A percentile compares a stretch with the other conserved stretches of the same genome.
These are phyloP conservation scores for Exophiala xenobiotica DNA, from an alignment of 2,329 filamentous ascomycete species.

Conservation along the genomic window DNA sequence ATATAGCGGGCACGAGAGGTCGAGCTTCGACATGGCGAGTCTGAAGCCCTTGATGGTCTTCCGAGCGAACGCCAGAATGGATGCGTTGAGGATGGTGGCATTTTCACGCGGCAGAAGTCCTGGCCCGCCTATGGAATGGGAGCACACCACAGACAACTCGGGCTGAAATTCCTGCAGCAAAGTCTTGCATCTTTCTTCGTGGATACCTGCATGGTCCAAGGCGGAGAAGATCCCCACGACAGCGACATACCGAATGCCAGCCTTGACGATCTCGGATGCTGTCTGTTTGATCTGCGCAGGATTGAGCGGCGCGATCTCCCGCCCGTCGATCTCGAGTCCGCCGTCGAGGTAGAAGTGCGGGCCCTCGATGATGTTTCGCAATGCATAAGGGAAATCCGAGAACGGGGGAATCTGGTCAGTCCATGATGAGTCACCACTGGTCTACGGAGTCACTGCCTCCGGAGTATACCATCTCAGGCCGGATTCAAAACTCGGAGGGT, in stretches of 20 bases:
- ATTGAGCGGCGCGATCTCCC: constrained; percentile 44
- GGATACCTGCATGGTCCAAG: constrained; percentile 43
- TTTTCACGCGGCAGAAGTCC: constrained; percentile 61
- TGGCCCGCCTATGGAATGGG: constrained; percentile 45
- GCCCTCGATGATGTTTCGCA: constrained; percentile 45
- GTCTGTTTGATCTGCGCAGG: constrained; percentile 40
- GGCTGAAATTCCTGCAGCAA: constrained; percentile 42
- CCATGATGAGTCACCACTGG: neutral
- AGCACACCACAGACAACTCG: constrained; percentile 43
- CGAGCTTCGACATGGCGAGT: constrained; percentile 51
- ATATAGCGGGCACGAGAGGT: constrained; percentile 56
- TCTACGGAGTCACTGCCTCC: too few species aligned
- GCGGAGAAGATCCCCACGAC: constrained; percentile 51
- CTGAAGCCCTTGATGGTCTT: constrained; percentile 59
- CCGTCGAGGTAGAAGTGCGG: constrained; percentile 46
- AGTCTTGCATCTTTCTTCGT: constrained; percentile 43
- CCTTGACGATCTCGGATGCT: constrained; percentile 36
- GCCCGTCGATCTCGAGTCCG: constrained; percentile 51
- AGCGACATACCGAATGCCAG: constrained; percentile 42
- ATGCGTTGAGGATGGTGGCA: constrained; percentile 63
- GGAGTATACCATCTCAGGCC: too few species aligned
- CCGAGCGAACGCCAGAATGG: constrained; percentile 58
- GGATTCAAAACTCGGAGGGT: too few species aligned
- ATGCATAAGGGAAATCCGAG: constrained; percentile 45
- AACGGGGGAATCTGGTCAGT: constrained; percentile 43